A percentile compares a stretch with the other conserved stretches of the same genome.
Conservation (phyloP, 169 alveolate species). For the Cryptosporidium meleagridis region DNA sequence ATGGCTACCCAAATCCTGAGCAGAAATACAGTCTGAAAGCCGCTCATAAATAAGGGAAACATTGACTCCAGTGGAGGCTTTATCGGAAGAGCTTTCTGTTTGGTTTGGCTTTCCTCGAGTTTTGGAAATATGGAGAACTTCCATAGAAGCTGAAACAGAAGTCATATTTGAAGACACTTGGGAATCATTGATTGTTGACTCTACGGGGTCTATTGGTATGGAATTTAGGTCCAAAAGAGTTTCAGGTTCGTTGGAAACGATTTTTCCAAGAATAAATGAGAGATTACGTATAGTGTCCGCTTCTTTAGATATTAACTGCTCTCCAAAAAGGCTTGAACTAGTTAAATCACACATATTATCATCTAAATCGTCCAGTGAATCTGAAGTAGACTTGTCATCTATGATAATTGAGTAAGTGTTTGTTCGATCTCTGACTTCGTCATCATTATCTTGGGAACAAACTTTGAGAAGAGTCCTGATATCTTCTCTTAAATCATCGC, state of each 20-base stretch:
- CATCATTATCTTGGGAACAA: constrained; percentile 82
- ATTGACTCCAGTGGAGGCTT: not conserved
- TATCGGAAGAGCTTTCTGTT: constrained; percentile 14
- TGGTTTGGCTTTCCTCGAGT: not conserved
- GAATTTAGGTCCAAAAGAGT: constrained; percentile 23
- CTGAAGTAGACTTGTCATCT: constrained; percentile 46
- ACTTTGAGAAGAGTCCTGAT: constrained; percentile 78
- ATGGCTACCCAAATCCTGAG: constrained; percentile 39
- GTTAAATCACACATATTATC: not conserved
- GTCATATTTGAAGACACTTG: not conserved
- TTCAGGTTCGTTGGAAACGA: constrained; percentile 58
- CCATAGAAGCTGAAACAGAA: constrained; percentile 34
- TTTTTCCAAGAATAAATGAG: constrained; percentile 28
- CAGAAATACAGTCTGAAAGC: constrained; percentile 38
- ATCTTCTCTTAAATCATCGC: constrained; percentile 80
- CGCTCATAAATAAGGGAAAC: constrained; percentile 13
- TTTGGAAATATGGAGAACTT: not conserved
- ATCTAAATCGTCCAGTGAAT: constrained; percentile 16
- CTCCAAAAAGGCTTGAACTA: constrained; percentile 62
- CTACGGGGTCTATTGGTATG: not conserved
- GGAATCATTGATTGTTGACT: not conserved
- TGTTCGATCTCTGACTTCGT: constrained; percentile 84
- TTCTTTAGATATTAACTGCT: constrained; percentile 1
- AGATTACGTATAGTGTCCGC: not conserved
- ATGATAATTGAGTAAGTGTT: constrained; percentile 77